A percentile compares a stretch with the other conserved stretches of the same genome.
These are phyloP conservation scores for Cryptococcus amylolentus DNA, from an alignment of 1,284 basidiomycete species.

Conservation along the genomic window DNA sequence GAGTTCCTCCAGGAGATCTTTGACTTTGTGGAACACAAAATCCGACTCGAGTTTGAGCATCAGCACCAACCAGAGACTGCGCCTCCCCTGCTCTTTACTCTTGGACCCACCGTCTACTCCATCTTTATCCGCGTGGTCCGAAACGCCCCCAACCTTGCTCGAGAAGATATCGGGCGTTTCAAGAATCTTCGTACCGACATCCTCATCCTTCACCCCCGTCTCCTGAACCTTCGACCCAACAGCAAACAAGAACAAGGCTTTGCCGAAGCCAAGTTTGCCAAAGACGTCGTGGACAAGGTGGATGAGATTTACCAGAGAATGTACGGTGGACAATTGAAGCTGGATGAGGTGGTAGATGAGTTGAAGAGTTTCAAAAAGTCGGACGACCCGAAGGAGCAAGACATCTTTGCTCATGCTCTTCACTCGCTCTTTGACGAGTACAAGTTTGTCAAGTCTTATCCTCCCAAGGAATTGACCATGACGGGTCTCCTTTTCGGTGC, in stretches of 20 bases:
- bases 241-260: conserved; percentile 89
- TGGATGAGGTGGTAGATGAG: conserved; percentile 88
- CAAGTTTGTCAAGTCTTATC: conserved; percentile 98
- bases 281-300: conserved; percentile 88
- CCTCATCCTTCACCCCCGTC: conserved; percentile 90
- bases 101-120: conserved; percentile 67
- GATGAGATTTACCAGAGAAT: conserved; percentile 96
- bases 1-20: conserved; percentile 86
- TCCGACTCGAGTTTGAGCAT: conserved; percentile 76
- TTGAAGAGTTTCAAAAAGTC: conserved; percentile 83
- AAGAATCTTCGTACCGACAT: conserved; percentile 90
- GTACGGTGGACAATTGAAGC: conserved; percentile 85
- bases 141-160: conserved; percentile 53
- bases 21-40: conserved; percentile 83
- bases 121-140: conserved; percentile 85
- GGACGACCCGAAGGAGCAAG: conserved; percentile 77
- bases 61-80: conserved; percentile 75
- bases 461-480: conserved; percentile 88
- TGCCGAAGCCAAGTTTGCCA: conserved; percentile 78
- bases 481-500: conserved; percentile 96
- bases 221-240: conserved; percentile 91
- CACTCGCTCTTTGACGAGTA: conserved; percentile 99
- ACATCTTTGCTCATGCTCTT: conserved; percentile 97
- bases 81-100: conserved; percentile 52
- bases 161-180: conserved; percentile 79